Conservation (phyloP, 2,329 filamentous ascomycete species). For the Lasiodiplodia sp. region DNA sequence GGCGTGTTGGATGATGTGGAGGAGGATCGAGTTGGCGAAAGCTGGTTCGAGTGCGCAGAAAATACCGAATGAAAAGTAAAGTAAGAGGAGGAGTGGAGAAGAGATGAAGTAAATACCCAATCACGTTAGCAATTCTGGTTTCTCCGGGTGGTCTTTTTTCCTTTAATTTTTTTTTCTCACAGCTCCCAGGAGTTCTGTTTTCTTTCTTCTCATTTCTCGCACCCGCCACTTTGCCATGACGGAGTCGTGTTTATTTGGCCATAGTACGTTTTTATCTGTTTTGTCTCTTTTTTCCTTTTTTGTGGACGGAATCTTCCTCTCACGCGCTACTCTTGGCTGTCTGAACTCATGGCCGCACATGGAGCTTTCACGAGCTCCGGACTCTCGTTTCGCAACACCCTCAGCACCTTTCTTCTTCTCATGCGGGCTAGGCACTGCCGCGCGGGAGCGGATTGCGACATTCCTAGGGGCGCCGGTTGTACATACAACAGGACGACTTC, state of each 20-base stretch:
- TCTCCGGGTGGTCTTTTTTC: slow-evolving; percentile 13
- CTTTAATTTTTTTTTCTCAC: neutral
- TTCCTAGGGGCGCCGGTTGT: slow-evolving; percentile 16
- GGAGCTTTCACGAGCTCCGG: slow-evolving; percentile 15
- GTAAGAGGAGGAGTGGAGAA: slow-evolving; percentile 9
- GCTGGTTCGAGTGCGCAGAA: slow-evolving; percentile 26
- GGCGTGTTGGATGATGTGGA: slow-evolving; percentile 11
- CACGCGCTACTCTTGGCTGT: slow-evolving; percentile 18
- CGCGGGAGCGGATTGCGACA: slow-evolving; percentile 22
- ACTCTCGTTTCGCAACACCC: slow-evolving; percentile 23
- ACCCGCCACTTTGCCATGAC: slow-evolving; percentile 28
- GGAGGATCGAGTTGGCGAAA: slow-evolving; percentile 25
- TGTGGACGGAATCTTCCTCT: slow-evolving; percentile 22
- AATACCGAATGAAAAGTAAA: slow-evolving; percentile 22
- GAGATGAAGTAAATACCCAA: slow-evolving; percentile 30
- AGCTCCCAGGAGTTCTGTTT: slow-evolving; percentile 22
- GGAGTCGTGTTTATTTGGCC: slow-evolving; percentile 28
- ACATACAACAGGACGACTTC: slow-evolving; percentile 21
- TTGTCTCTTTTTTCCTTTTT: slow-evolving; percentile 2
- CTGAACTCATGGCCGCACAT: slow-evolving; percentile 17
- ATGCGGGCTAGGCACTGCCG: slow-evolving; percentile 20
- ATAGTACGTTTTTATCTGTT: slow-evolving; percentile 24
- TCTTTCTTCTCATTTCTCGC: slow-evolving; percentile 9
- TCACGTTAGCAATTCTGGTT: slow-evolving; percentile 21
- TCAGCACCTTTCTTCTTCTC: slow-evolving; percentile 17